phyloP scores from a whole-genome alignment of 2,329 filamentous ascomycete genomes.

The Capronia americana region DNA sequence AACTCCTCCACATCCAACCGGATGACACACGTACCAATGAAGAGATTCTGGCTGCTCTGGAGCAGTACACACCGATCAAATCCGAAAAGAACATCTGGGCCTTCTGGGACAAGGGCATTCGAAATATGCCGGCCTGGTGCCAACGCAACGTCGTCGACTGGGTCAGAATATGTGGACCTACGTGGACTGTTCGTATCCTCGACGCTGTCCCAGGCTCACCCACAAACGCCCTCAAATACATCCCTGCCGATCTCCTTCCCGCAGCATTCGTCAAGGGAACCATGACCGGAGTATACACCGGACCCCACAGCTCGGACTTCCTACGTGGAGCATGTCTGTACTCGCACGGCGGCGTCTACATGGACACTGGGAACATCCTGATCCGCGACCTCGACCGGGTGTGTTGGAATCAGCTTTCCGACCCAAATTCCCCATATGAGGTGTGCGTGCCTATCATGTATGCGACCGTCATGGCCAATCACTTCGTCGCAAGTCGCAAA shows the following conservation, averaged over 20 bases:
- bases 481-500: conserved; percentile 52
- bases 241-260: conserved; percentile 58
- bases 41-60: conserved; percentile 32
- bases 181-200: conserved; percentile 61
- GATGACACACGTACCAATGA: conserved; percentile 27
- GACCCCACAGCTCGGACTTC: conserved; percentile 64
- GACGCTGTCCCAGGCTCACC: conserved; percentile 54
- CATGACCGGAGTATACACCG: conserved; percentile 57
- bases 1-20: conserved; percentile 20
- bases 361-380: conserved; percentile 63
- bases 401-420: conserved; percentile 58
- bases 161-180: conserved; percentile 59
- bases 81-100: conserved; percentile 62
- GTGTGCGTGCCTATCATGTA: conserved; percentile 47
- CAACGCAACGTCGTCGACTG: conserved; percentile 62
- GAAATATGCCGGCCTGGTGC: conserved; percentile 58
- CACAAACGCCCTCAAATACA: conserved; percentile 57
- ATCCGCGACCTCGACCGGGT: conserved; percentile 63
- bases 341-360: conserved; percentile 64
- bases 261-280: conserved; percentile 58
- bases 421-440: conserved; percentile 56
- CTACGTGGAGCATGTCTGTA: conserved; percentile 64
- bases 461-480: conserved; percentile 54
- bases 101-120: conserved; percentile 63
- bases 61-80: conserved; percentile 23